A percentile compares a stretch with the other conserved stretches of the same genome.
Evolutionary conservation across 768 basidiomycete species (phyloP).

Genomic region (Phylloporus arenicola): DNA sequence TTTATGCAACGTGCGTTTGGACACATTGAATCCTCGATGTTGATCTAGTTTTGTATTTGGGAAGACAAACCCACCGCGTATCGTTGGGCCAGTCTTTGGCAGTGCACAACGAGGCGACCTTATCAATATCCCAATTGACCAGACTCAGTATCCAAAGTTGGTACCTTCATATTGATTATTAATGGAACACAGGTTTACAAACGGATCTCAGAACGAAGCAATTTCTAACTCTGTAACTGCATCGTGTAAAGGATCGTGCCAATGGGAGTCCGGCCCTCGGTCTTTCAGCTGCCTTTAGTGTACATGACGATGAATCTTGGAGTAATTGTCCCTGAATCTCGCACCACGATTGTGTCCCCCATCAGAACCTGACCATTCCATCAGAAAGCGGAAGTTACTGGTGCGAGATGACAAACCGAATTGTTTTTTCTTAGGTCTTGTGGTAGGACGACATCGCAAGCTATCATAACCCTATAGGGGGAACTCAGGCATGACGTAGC

Average conservation of each 20-base stretch:
- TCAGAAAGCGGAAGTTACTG: conserved; percentile 22
- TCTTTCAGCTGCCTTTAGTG: conserved; percentile 32
- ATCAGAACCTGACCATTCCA: conserved; percentile 37
- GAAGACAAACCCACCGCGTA: conserved; percentile 7
- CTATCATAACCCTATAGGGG: conserved; percentile 62
- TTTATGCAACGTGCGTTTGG: conserved; percentile 13
- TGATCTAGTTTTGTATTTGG: conserved; percentile 12
- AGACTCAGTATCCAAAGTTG: conserved; percentile 5
- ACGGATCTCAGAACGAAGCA: conserved; percentile 18
- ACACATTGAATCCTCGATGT: conserved; percentile 27
- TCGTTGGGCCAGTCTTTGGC: conserved; percentile 15
- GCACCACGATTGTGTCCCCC: conserved; percentile 50
- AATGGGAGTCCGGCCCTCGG: conserved; percentile 13
- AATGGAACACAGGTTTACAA: conserved; percentile 15
- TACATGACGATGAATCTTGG: conserved; percentile 60
- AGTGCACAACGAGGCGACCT: conserved; percentile 26
- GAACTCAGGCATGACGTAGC: conserved; percentile 66
- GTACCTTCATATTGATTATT: conserved; percentile 23
- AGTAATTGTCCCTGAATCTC: conserved; percentile 48
- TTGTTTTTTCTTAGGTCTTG: conserved; percentile 19
- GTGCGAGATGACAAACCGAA: conserved; percentile 22
- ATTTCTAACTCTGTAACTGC: conserved; percentile 20
- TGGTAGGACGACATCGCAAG: conserved; percentile 49
- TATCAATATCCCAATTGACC: conserved; percentile 13
- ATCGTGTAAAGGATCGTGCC: conserved; percentile 13